Base-by-base conservation (phyloP, 202 grass and related monocot species). In the Setaria viridis region DNA sequence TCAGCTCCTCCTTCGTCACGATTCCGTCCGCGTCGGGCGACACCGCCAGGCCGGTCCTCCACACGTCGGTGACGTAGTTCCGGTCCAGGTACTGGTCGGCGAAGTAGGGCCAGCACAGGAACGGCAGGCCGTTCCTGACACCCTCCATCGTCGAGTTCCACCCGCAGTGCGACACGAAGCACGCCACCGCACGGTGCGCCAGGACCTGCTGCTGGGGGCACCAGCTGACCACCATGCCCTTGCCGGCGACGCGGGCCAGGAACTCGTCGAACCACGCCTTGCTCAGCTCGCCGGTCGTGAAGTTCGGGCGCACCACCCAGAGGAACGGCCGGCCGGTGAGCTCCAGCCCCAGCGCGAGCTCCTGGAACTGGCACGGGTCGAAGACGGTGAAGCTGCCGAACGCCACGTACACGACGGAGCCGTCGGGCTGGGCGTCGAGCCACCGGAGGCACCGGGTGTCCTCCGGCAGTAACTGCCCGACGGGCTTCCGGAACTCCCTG, bases 61-160 rank as follows among this genome's bases (percentile, higher is more conserved):
- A 93, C 17, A 90, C 76, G 66, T 90, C 65, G 14, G 85, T 75
- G 20, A 93, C 56, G 81, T 90, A 93, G 77, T 35, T 79, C 49
- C 81, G 72, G 77, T 85, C 82, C 7, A 41, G 16, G 53, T 71
- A 90, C 42, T 93, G 87, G 13, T 90, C 91, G 0, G 37, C 32
- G 50, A 80, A 93, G 72, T 83, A 93, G 6, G 88, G 91, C 91
- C 88, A 93, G 47, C 87, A 93, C 59, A 93, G 78, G 83, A 93
- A 90, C 10, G 91, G 87, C 7, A 88, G 56, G 6, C 87, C 91
- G 20, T 88, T 90, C 39, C 77, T 46, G 32, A 90, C 29, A 3
- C 91, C 91, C 62, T 70, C 86, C 66, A 84, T 9, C 29, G 87
- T 83, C 2, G 89, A 91, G 84, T 94, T 94, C 89, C 92, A 94